A percentile compares a stretch with the other conserved stretches of the same genome.
phyloP scores from a whole-genome alignment of 164 flowering plant genomes.

The Hamamelis virginiana region DNA sequence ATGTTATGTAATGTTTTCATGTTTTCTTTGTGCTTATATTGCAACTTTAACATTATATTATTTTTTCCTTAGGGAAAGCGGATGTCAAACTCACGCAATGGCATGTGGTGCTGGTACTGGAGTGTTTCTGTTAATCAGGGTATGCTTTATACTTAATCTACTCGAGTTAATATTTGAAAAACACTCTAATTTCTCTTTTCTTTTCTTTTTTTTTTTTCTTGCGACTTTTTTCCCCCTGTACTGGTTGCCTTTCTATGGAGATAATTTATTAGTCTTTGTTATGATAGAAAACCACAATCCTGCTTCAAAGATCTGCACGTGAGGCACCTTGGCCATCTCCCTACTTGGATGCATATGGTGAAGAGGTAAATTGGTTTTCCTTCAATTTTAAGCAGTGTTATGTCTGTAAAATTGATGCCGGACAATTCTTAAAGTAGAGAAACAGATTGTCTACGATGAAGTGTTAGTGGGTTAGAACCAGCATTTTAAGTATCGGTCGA shows the following conservation, averaged over 20 bases:
- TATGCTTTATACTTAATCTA: constrained; percentile 23
- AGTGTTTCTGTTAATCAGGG: constrained; percentile 76
- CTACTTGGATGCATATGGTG: constrained; percentile 93
- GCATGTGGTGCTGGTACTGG: constrained; percentile 93
- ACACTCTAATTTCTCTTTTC: background rate
- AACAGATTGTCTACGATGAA: too few relatives aligned
- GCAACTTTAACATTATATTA: constrained; percentile 4
- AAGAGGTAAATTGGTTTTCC: constrained; percentile 62
- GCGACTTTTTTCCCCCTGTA: background rate
- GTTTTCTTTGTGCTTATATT: background rate
- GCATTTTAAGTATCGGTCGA: too few relatives aligned
- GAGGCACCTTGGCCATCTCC: constrained; percentile 89
- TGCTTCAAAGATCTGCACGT: constrained; percentile 82
- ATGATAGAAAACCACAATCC: constrained; percentile 73
- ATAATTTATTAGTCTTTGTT: constrained; percentile 5
- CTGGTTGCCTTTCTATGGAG: background rate
- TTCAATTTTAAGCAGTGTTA: background rate
- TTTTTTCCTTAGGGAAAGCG: constrained; percentile 49
- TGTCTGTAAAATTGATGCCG: too few relatives aligned
- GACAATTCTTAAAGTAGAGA: too few relatives aligned
- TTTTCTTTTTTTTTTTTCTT: background rate
- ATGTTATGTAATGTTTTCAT: background rate
- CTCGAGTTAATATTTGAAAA: constrained; percentile 1
- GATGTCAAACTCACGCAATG: constrained; percentile 69
- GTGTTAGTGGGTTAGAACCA: too few relatives aligned